Evolutionary conservation across 2,329 filamentous ascomycete species (phyloP).

Genomic region (Stylonectria norvegica): DNA sequence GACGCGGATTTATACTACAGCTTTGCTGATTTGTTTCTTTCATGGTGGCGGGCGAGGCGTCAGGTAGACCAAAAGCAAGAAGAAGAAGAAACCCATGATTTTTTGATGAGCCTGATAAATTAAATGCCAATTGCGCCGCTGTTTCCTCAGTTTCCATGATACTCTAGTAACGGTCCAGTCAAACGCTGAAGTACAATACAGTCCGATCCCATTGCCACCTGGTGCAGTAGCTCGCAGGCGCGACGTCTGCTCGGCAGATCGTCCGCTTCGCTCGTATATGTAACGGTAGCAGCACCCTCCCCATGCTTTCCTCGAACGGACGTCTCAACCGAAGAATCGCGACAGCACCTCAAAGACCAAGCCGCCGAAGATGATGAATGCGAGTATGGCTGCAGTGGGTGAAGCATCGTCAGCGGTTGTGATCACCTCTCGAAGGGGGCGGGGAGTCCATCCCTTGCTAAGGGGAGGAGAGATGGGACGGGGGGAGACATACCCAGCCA

Average conservation of each 20-base stretch:
- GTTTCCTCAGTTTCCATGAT: constrained; percentile 23
- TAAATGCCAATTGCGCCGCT: constrained; percentile 19
- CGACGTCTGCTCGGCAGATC: not conserved
- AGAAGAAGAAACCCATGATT: constrained; percentile 17
- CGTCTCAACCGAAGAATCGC: constrained; percentile 45
- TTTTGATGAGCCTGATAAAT: constrained; percentile 6
- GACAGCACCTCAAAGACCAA: constrained; percentile 56
- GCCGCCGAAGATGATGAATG: constrained; percentile 59
- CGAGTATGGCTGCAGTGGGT: constrained; percentile 50
- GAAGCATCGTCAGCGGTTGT: constrained; percentile 5
- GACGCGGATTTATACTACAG: not conserved
- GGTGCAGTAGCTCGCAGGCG: not conserved
- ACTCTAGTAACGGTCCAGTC: constrained; percentile 14
- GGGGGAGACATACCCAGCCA: constrained; percentile 57
- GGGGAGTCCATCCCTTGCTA: not conserved
- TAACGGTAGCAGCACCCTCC: too few species aligned
- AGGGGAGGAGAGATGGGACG: not conserved
- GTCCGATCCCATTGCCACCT: constrained; percentile 8
- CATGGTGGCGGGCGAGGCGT: constrained; percentile 24
- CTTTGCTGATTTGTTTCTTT: constrained; percentile 13
- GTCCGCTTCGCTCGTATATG: too few species aligned
- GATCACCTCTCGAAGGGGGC: too few species aligned
- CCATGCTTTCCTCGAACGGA: not conserved
- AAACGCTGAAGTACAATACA: constrained; percentile 17
- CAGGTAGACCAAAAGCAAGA: constrained; percentile 27